Base-by-base conservation (phyloP, 257 asterid species). In the Fraxinus excelsior region DNA sequence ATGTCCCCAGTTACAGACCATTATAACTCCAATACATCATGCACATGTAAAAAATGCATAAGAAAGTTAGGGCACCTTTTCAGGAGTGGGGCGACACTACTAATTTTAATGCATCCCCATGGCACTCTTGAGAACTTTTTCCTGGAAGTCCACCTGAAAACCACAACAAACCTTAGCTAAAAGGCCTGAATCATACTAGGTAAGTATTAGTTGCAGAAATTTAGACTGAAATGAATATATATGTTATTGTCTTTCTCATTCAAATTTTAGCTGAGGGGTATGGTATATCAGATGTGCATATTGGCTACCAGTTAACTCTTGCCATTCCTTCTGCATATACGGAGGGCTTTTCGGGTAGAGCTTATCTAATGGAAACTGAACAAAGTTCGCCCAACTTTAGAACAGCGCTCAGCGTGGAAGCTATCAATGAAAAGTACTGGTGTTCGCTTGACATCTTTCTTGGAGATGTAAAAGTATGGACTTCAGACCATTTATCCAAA, bases 391-490 rank as follows among this genome's bases (percentile, higher is more conserved):
- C 94, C 0, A 84, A 79, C 66, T 94, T 94, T 58, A 79, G 90
- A 72, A 86, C 84, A 31, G 97, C 92, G 3, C 77, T 94, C 56
- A 89, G 86, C 34, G 94, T 88, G 19, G 96, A 92, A 82, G 90
- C 96, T 0, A 49, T 71, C 5, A 82, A 80, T 18, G 82, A 82
- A 12, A 87, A 84, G 66, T 93, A 87, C 53, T 74, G 88, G 0
- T 94, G 97, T 32, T 92, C 98, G 7, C 79, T 92, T 9, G 97
- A 94, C 72, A 78, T 94, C 12, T 85, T 94, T 46, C 91, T 90
- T 1, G 97, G 92, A 29, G 88, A 85, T 56, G 94, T 90, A 23
- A 86, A 86, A 38, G 97, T 94, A 7, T 94, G 97, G 97, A 94
- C 94, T 65, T 94, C 98, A 0, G 94, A 90, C 29, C 97, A 90